Evolutionary conservation across 495 filamentous ascomycete genomes (phyloP), one percentile per base, ranked within the genome.

Genomic region (Niebla homalea): DNA sequence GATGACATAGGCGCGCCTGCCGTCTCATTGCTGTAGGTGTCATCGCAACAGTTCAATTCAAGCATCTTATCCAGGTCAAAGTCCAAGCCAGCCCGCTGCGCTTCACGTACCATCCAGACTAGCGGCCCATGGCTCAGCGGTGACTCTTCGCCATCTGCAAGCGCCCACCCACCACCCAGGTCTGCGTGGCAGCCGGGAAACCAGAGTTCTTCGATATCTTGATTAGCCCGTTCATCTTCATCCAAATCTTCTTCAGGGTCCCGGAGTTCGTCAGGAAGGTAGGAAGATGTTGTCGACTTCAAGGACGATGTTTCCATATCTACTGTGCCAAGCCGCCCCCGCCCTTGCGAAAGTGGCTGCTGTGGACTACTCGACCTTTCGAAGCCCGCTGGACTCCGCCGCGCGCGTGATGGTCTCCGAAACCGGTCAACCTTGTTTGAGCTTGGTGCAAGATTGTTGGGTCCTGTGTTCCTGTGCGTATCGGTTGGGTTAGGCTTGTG

Each of bases 21-120:
- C 8, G 20, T 14, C 11, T 52, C 45, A 29, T 48, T 50, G 46
- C 40, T 46, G 21, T 47, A 49, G 18, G 66, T 70, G 35, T 74
- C 70, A 46, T 76, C 70, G 38, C 76, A 75, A 36, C 80, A 81
- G 38, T 79, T 79, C 59, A 87, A 74, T 20, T 77, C 72, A 35
- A 73, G 72, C 56, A 90, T 71, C 53, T 87, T 86, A 44, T 76
- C 70, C 11, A 66, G 51, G 54, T 90, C 84, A 36, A 90, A 87
- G 4, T 71, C 63, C 11, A 90, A 73, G 0, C 86, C 86, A 3
- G 86, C 85, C 19, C 70, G 75, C 48, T 80, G 76, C 4, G 85
- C 85, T 64, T 90, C 86, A 46, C 81, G 73, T 2, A 90, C 78
- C 84, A 93, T 93, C 79, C 86, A 93, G 4, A 84, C 76, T 3